These are phyloP conservation scores for Psilocybe cyanescens DNA, from an alignment of 768 basidiomycete species.

Conservation along the genomic window DNA sequence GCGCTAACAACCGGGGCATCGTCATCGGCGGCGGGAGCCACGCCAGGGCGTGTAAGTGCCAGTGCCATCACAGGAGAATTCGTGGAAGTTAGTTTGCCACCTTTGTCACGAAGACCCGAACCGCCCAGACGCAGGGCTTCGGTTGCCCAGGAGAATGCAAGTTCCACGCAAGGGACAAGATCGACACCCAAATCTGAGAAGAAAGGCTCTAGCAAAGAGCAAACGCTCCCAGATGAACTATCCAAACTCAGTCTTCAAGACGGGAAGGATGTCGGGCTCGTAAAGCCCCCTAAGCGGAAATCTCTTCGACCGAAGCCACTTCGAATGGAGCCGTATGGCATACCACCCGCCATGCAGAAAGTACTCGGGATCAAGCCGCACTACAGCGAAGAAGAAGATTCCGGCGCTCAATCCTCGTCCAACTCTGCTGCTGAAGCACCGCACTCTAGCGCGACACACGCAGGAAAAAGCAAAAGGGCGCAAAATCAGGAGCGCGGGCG, in stretches of 20 bases:
- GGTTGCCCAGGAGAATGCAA: not conserved
- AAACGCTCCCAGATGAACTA: not conserved
- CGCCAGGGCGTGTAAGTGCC: too few relatives aligned
- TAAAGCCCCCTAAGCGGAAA: not conserved
- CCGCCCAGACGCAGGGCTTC: not conserved
- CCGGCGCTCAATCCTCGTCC: not conserved
- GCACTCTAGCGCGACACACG: not conserved
- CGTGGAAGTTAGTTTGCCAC: too few relatives aligned
- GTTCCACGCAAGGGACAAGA: too few relatives aligned
- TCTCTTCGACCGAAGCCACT: too few relatives aligned
- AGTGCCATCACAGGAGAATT: too few relatives aligned
- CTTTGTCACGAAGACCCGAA: too few relatives aligned
- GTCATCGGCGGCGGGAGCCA: not conserved
- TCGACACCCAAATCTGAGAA: too few relatives aligned
- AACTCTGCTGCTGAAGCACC: not conserved
- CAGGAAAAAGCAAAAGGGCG: not conserved
- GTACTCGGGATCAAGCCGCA: slow-evolving; percentile 1
- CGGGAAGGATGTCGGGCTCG: not conserved
- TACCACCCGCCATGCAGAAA: not conserved
- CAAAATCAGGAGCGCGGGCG: too few relatives aligned
- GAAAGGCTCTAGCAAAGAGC: too few relatives aligned
- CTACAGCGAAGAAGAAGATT: not conserved
- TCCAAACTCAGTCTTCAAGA: not conserved
- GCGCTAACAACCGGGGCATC: not conserved
- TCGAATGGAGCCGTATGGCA: not conserved